Evolutionary conservation across 2,329 filamentous ascomycete species (phyloP), one percentile per base, ranked within the genome.

Genomic region (Periconia digitata): DNA sequence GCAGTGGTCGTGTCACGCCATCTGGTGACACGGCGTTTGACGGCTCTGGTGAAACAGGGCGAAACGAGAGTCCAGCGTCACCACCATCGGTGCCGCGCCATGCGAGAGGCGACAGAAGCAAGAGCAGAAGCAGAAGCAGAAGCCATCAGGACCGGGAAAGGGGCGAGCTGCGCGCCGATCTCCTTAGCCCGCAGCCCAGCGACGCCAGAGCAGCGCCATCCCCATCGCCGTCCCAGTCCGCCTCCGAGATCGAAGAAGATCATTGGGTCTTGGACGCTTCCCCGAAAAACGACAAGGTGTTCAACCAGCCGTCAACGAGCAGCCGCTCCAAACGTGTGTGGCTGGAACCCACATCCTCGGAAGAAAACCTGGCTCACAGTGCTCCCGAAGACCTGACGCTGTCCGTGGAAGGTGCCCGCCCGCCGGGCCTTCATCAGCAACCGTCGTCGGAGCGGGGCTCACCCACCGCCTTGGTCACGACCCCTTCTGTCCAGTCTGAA

Each of bases 261-360:
- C 64, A 64, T 45, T 72, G 69, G 70, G 51, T 72, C 17, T 53
- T 72, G 38, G 69, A 59, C 42, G 59, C 59, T 50, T 60, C 60
- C 49, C 64, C 54, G 46, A 65, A 54, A 49, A 53, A 58, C 44
- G 62, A 58, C 32, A 55, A 58, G 23, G 32, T n/a, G n/a, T n/a
- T n/a, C n/a, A n/a, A n/a, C n/a, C 46, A 22, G 48, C 56, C 8
- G 15, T 43, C 35, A 29, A 16, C 13, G 8, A 6, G 18, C n/a
- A 29, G 29, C 41, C 21, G 41, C 36, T 58, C 65, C 13, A 66
- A 63, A 48, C 71, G 72, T 13, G 64, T 74, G 32, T 74, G 72
- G 71, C 62, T 74, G 45, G 69, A 72, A 48, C 67, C 71, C 17
- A 70, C 67, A 37, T 61, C 63, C 8, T 66, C 64, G 6, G 69